Conservation (phyloP, 768 basidiomycete genomes). For the Trametes punicea region DNA sequence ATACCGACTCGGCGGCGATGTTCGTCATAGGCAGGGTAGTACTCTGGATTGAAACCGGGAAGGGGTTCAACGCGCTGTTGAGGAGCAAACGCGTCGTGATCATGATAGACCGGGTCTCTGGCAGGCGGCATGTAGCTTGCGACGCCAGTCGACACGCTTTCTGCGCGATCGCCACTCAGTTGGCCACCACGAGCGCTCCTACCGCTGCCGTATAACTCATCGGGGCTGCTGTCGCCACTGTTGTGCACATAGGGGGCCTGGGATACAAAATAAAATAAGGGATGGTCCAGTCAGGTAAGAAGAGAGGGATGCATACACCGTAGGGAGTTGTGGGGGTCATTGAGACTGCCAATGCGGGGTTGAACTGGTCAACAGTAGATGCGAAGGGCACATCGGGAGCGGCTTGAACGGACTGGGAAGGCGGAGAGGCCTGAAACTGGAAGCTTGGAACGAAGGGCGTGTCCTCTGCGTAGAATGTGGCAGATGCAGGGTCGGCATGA, state of each 20-base stretch:
- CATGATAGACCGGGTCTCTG: slow-evolving; percentile 1
- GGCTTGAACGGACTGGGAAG: slow-evolving; percentile 7
- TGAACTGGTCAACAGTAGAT: not conserved
- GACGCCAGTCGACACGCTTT: slow-evolving; percentile 18
- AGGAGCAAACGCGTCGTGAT: slow-evolving; percentile 4
- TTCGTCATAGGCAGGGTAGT: slow-evolving; percentile 23
- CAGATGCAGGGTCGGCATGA: slow-evolving; percentile 4
- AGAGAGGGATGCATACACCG: slow-evolving; percentile 4
- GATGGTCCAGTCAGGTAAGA: slow-evolving; percentile 18
- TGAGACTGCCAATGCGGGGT: slow-evolving; percentile 1
- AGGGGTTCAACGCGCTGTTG: slow-evolving; percentile 8
- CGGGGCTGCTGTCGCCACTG: slow-evolving; percentile 19
- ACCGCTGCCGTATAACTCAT: slow-evolving; percentile 10
- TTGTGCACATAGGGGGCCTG: slow-evolving; percentile 1
- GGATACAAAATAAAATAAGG: slow-evolving; percentile 10
- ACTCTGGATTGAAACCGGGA: slow-evolving; percentile 12
- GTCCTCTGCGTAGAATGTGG: slow-evolving; percentile 22
- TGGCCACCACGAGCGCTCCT: slow-evolving; percentile 16
- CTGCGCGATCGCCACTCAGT: slow-evolving; percentile 5
- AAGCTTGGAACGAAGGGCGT: slow-evolving; percentile 18
- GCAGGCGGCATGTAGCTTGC: slow-evolving; percentile 1
- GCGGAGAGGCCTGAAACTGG: not conserved
- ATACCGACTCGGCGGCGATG: slow-evolving; percentile 17
- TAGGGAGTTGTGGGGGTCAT: slow-evolving; percentile 11
- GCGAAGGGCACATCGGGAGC: slow-evolving; percentile 4